Evolutionary conservation across 2,329 filamentous ascomycete genomes (phyloP).

Genomic region (Cercospora zeae-maydis): DNA sequence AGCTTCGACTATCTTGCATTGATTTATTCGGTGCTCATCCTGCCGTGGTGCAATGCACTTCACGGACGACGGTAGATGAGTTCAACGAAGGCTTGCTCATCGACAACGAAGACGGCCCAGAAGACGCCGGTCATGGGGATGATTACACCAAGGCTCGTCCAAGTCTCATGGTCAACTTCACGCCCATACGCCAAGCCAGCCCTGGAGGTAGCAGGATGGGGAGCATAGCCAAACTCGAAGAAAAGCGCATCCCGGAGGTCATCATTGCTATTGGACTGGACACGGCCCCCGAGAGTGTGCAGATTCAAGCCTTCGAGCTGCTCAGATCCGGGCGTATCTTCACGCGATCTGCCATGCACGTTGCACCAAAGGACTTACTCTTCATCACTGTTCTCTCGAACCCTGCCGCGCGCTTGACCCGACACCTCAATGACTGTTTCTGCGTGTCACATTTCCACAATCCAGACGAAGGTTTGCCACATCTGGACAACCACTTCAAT

Average conservation of each 20-base stretch:
- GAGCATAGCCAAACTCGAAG: constrained; percentile 40
- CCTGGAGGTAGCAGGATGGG: constrained; percentile 22
- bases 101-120: constrained; percentile 28
- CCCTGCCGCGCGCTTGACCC: constrained; percentile 36
- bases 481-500: constrained; percentile 58
- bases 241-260: constrained; percentile 68
- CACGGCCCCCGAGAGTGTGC: constrained; percentile 66
- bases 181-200: constrained; percentile 13
- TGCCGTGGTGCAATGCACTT: constrained; percentile 67
- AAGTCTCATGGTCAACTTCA: constrained; percentile 17
- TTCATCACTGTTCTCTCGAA: constrained; percentile 64
- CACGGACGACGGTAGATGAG: constrained; percentile 72
- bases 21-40: constrained; percentile 70
- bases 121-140: constrained; percentile 10
- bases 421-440: constrained; percentile 69
- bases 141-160: constrained; percentile 8
- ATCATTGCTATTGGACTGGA: constrained; percentile 80
- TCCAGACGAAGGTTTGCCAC: constrained; percentile 66
- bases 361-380: constrained; percentile 72
- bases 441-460: constrained; percentile 85
- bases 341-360: constrained; percentile 68
- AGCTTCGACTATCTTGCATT: constrained; percentile 59
- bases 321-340: constrained; percentile 75
- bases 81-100: constrained; percentile 69
- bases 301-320: constrained; percentile 75